Evolutionary conservation across 2,329 filamentous ascomycete species (phyloP).

Genomic region (Apiospora kogelbergensis): DNA sequence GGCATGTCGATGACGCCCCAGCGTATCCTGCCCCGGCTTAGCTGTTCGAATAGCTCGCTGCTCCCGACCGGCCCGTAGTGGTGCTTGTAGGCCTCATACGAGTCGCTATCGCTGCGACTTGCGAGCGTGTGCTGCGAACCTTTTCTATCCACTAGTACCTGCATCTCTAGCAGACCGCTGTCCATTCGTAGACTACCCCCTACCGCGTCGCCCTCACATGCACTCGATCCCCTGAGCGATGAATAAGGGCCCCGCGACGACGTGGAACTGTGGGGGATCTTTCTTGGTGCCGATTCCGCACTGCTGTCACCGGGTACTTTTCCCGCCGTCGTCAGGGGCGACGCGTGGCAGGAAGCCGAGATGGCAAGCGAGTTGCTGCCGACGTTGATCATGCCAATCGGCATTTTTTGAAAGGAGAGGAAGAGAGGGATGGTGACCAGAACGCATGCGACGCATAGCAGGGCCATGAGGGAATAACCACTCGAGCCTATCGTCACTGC

Average conservation of each 20-base stretch:
- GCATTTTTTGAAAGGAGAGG: conserved; percentile 18
- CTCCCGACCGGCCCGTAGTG: neutral
- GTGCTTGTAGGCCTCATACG: neutral
- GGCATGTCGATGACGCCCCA: conserved; percentile 24
- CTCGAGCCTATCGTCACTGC: neutral
- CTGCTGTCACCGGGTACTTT: neutral
- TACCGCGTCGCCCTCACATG: no score
- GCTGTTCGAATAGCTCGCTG: conserved; percentile 11
- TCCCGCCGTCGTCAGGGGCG: conserved; percentile 6
- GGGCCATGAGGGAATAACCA: neutral
- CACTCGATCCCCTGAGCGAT: neutral
- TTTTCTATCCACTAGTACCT: neutral
- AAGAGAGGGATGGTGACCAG: conserved; percentile 12
- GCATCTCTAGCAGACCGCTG: neutral
- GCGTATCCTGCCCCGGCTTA: conserved; percentile 19
- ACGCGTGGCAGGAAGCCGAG: conserved; percentile 24
- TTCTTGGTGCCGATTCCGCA: neutral
- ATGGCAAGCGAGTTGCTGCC: conserved; percentile 25
- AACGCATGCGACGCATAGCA: neutral
- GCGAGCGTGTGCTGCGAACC: neutral
- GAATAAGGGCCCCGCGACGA: neutral
- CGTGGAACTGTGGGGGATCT: neutral
- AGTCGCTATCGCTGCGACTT: neutral
- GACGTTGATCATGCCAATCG: conserved; percentile 17
- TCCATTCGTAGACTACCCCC: no score